Percentiles rank a stretch among this genome's conserved stretches.
Evolutionary conservation across 2,329 filamentous ascomycete genomes (phyloP).

Genomic region (Cryphonectria radicalis): DNA sequence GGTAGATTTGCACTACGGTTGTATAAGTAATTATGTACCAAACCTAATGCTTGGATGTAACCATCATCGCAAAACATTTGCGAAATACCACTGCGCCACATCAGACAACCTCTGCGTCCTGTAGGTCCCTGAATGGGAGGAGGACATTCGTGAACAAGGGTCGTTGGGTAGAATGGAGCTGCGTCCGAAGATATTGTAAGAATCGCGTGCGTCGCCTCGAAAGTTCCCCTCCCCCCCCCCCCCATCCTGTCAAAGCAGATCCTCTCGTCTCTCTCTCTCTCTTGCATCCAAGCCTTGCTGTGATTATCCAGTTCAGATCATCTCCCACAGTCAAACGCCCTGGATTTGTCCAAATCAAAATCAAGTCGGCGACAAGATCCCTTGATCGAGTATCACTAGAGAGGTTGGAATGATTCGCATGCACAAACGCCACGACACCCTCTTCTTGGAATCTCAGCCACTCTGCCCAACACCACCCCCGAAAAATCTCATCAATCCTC

Average conservation of each 20-base stretch:
- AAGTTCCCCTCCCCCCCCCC: background rate
- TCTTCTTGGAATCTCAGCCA: background rate
- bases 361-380: background rate
- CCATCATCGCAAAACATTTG: background rate
- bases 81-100: background rate
- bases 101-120: background rate
- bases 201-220: background rate
- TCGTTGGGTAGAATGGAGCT: background rate
- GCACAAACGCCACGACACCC: background rate
- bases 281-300: background rate
- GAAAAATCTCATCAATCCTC: constrained; percentile 1
- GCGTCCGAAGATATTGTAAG: background rate
- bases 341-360: background rate
- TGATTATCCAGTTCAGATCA: background rate
- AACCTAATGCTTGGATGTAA: background rate
- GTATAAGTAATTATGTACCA: background rate
- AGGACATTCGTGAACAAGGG: background rate
- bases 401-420: background rate
- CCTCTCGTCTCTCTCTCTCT: background rate
- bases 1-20: background rate
- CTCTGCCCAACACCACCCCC: background rate
- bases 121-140: background rate
- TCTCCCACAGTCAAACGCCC: too few relatives aligned
- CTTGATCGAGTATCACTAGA: background rate
- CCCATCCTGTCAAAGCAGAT: background rate